Evolutionary conservation across 2,329 filamentous ascomycete species (phyloP), one percentile per base, ranked within the genome.

Genomic region (Pestalotiopsis sp.): DNA sequence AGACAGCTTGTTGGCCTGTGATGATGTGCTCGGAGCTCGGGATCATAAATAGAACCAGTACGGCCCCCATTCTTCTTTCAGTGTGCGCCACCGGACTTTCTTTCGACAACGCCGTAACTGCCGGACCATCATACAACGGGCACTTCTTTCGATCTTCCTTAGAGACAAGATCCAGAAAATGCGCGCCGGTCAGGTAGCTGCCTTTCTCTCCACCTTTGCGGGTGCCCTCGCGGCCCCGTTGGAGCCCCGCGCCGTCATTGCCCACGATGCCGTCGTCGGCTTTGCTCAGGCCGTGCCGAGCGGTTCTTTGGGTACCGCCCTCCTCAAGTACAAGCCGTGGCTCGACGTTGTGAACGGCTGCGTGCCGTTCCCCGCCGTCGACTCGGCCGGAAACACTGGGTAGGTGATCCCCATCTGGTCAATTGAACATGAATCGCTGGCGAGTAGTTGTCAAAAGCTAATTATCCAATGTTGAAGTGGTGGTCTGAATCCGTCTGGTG

Each of bases 311-410:
- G 87, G 87, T 14, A 74, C 79, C 2, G 74, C 87, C 26, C 86
- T 87, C 70, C 74, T 85, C 56, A 84, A 84, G 65, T 89, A 87
- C 76, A 83, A 89, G 76, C 88, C 71, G n/a, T 72, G 65, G 68
- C 79, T 88, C 3, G 72, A 86, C 13, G 83, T 88, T 5, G 80
- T 80, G 24, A 85, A 85, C 71, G 86, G 87, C 58, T 89, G 86
- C 68, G 86, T 88, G 5, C 86, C 86, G 0, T 89, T 86, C 71
- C 86, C 86, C 0, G 87, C 84, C 1, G 86, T 89, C 1, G 83
- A 89, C 69, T 81, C 80, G 1, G 74, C 78, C 0, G 87, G 87
- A 57, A 74, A 76, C 66, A 75, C 73, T 11, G 66, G 71, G 75
- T 74, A 67, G 66, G 60, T 57, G 30, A 2, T 35, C 6, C 7